These are phyloP conservation scores for Crataegus laevigata DNA, from an alignment of 306 rosid species.

Conservation along the genomic window DNA sequence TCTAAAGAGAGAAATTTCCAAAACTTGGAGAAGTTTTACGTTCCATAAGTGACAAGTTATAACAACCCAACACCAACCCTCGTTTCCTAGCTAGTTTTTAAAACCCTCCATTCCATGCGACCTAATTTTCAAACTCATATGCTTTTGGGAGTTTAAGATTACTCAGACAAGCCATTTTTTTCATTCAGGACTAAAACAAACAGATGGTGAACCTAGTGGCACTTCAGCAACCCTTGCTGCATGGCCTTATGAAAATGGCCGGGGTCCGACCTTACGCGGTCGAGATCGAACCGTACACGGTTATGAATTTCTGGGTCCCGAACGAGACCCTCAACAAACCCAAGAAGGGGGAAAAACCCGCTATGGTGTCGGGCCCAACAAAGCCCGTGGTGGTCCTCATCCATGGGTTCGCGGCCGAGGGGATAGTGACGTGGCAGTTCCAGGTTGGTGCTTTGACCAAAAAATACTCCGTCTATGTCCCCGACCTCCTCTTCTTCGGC, in stretches of 20 bases:
- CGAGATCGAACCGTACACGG: conserved; percentile 70
- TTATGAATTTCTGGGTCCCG: conserved; percentile 81
- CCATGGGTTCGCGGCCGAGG: conserved; percentile 83
- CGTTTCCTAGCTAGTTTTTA: not conserved
- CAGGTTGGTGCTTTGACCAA: conserved; percentile 49
- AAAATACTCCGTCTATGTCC: conserved; percentile 56
- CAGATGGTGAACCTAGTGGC: conserved; percentile 74
- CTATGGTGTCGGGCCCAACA: conserved; percentile 26
- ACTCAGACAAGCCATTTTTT: not conserved
- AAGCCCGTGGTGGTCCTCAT: conserved; percentile 66
- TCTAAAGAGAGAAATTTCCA: not conserved
- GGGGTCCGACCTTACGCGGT: conserved; percentile 61
- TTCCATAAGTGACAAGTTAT: not conserved
- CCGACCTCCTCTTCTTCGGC: conserved; percentile 79
- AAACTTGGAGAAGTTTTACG: not conserved
- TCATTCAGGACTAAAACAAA: not conserved
- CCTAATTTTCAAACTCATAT: not conserved
- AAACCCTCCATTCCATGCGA: not conserved
- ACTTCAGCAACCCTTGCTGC: conserved; percentile 57
- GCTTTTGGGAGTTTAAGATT: not conserved
- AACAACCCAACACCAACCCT: conserved; percentile 49
- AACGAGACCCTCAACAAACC: conserved; percentile 43
- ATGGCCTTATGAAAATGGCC: conserved; percentile 80
- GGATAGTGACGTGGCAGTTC: conserved; percentile 74
- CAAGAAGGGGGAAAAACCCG: conserved; percentile 28